These are phyloP conservation scores for Chlamydomonas sp. DNA, from an alignment of 139 green algal genomes.

Conservation along the genomic window DNA sequence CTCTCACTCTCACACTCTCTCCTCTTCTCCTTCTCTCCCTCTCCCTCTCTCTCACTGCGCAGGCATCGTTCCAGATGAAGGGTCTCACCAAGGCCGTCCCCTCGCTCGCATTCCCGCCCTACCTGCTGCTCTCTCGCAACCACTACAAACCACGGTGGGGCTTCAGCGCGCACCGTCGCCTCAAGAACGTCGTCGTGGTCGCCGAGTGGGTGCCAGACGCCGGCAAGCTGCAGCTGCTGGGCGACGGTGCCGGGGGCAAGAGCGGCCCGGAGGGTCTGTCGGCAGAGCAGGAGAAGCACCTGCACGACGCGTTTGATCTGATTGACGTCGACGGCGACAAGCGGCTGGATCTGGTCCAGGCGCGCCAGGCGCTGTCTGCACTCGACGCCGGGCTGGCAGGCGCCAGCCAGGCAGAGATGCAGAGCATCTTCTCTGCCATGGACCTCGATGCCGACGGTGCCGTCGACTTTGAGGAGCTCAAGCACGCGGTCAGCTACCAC, in stretches of 20 bases:
- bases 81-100: not conserved
- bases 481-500: conserved; percentile 4
- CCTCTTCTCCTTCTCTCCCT: too few relatives aligned
- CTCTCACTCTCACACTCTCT: too few relatives aligned
- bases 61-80: not conserved
- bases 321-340: not conserved
- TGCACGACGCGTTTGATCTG: not conserved
- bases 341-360: not conserved
- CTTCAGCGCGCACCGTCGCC: not conserved
- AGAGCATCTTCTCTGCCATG: not conserved
- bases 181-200: not conserved
- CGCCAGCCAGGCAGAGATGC: not conserved
- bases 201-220: not conserved
- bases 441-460: not conserved
- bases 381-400: not conserved
- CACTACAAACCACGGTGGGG: not conserved
- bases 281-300: not conserved
- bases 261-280: not conserved
- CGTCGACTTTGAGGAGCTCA: conserved; percentile 10
- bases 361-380: not conserved
- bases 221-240: not conserved
- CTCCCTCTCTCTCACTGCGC: too few relatives aligned
- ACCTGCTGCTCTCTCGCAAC: not conserved
- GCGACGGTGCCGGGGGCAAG: not conserved
- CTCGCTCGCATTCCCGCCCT: not conserved